Evolutionary conservation across 2,329 filamentous ascomycete species (phyloP).

Genomic region (Sporothrix mexicana): DNA sequence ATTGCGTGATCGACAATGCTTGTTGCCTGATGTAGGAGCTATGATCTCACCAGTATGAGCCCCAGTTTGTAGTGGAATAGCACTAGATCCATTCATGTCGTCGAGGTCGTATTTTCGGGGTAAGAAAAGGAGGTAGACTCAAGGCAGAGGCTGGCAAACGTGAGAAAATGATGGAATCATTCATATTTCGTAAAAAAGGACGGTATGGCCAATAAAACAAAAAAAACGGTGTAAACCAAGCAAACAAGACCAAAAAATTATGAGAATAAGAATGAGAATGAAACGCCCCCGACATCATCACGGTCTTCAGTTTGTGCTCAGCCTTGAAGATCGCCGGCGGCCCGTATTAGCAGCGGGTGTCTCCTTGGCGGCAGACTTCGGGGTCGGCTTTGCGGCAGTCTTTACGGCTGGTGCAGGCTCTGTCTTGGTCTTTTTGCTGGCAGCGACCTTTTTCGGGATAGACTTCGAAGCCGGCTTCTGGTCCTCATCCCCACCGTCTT

Average conservation of each 20-base stretch:
- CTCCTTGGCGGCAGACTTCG: neutral
- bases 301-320: constrained; percentile 1
- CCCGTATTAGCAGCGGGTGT: constrained; percentile 15
- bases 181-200: neutral
- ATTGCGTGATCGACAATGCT: constrained; percentile 20
- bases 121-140: too few relatives aligned
- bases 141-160: neutral
- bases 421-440: constrained; percentile 32
- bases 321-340: constrained; percentile 33
- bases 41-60: neutral
- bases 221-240: neutral
- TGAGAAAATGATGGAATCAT: neutral
- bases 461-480: neutral
- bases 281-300: too few relatives aligned
- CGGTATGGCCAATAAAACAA: neutral
- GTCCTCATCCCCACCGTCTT: neutral
- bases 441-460: constrained; percentile 13
- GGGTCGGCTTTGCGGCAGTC: neutral
- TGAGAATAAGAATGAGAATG: too few relatives aligned
- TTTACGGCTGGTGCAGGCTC: constrained; percentile 22
- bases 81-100: neutral
- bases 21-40: neutral
- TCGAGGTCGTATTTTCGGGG: too few relatives aligned
- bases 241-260: neutral
- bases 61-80: neutral